Evolutionary conservation across 371 early-diverging fungal genomes (phyloP).

Genomic region (Rhizopus delemar): DNA sequence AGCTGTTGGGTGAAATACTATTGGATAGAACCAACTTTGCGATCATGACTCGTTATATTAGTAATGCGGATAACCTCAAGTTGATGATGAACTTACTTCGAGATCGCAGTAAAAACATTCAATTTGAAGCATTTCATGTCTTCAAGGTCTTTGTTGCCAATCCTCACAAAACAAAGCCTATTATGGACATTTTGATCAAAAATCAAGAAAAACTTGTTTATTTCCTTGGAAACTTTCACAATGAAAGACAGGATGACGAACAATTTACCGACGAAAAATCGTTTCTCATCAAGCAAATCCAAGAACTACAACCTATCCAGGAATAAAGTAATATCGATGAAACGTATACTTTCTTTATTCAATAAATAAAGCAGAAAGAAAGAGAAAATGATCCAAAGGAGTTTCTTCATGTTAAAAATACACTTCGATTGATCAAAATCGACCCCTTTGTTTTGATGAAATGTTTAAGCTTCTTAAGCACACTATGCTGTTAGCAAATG

Average conservation of each 20-base stretch:
- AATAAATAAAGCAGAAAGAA: neutral
- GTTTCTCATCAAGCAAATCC: conserved; percentile 91
- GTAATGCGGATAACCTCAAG: conserved; percentile 89
- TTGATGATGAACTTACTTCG: conserved; percentile 95
- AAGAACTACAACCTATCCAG: conserved; percentile 53
- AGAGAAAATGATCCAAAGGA: neutral
- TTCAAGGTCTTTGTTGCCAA: conserved; percentile 99
- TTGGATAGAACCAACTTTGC: conserved; percentile 93
- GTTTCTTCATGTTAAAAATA: neutral
- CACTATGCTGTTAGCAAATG: too few relatives aligned
- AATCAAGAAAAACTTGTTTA: conserved; percentile 89
- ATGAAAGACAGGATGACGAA: conserved; percentile 94
- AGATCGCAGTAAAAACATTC: conserved; percentile 94
- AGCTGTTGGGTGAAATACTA: conserved; percentile 95
- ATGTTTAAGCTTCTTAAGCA: too few relatives aligned
- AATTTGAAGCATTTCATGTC: conserved; percentile 98
- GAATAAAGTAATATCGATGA: conserved; percentile 24
- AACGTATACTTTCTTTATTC: neutral
- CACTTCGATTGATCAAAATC: too few relatives aligned
- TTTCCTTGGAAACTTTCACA: conserved; percentile 90
- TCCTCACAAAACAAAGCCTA: conserved; percentile 92
- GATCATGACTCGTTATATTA: conserved; percentile 95
- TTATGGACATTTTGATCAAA: conserved; percentile 87
- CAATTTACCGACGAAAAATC: conserved; percentile 98
- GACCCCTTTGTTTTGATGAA: too few relatives aligned